Evolutionary conservation across 257 asterid species (phyloP), one percentile per base, ranked within the genome.

Genomic region (Nicotiana noctiflora): DNA sequence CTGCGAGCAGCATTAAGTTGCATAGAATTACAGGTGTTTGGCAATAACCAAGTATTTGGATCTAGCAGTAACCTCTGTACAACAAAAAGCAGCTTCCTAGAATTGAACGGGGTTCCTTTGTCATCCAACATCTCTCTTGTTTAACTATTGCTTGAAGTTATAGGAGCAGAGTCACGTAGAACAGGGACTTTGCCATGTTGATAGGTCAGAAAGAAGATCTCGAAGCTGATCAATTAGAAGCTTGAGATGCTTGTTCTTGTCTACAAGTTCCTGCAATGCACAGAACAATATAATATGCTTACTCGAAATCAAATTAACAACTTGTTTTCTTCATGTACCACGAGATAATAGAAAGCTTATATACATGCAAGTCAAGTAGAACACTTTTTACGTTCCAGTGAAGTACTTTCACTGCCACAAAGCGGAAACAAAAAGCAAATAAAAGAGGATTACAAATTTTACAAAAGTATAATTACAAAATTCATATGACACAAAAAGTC

Each of bases 101-200:
- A 13, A 34, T 72, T 21, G 78, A 46, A 23, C 18, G 2, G 8
- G 7, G 8, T 14, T 49, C 78, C 13, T 46, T 72, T 23, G 37
- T 8, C 60, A 46, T 46, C 23, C 49, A 46, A 21, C 77, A 44
- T 10, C 60, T 46, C 77, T 11, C 57, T 9, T 55, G 34, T 44
- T 70, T 21, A 23, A 44, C 23, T 72, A 14, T 46, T 23, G 23
- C 25, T 49, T 72, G 60, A 72, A 72, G 78, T 14, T 19, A 49
- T 13, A 21, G 78, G 23, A 49, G 37, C 40, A 21, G 60, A 46
- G 40, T 91, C 87, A 95, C 34, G 90, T 78, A 65, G 95, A 83
- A 82, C 92, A 88, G 53, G 95, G 97, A 86, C 97, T 92, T 81
- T 92, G 98, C 98, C 98, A 95, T 57, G 92, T 91, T 1, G 95